Evolutionary conservation across 352 stramenopile species (phyloP).

Genomic region (Pilasporangium apinafurcum): DNA sequence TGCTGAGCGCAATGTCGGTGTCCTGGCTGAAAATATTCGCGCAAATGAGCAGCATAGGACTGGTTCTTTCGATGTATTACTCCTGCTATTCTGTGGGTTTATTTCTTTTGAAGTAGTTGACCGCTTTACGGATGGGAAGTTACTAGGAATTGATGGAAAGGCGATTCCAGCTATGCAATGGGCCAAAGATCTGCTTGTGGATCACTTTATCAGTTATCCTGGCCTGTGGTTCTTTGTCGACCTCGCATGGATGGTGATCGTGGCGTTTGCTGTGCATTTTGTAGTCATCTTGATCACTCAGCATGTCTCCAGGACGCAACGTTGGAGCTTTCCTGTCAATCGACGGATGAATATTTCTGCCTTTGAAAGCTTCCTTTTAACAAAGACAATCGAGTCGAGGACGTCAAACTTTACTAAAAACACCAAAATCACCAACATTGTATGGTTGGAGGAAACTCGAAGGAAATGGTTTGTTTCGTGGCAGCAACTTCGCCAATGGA

Average conservation of each 20-base stretch:
- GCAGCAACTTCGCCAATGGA: constrained; percentile 19
- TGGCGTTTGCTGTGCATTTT: constrained; percentile 21
- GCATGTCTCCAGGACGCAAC: constrained; percentile 28
- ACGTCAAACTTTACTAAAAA: constrained; percentile 63
- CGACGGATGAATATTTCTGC: constrained; percentile 43
- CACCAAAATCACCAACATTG: constrained; percentile 84
- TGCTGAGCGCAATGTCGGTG: constrained; percentile 56
- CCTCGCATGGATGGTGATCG: constrained; percentile 34
- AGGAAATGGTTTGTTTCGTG: neutral
- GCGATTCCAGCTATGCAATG: constrained; percentile 36
- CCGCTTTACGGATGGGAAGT: constrained; percentile 90
- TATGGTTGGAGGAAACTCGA: constrained; percentile 78
- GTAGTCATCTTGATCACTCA: constrained; percentile 31
- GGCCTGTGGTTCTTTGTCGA: constrained; percentile 49
- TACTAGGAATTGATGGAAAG: constrained; percentile 63
- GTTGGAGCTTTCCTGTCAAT: constrained; percentile 32
- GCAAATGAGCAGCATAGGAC: constrained; percentile 61
- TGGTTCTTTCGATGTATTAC: constrained; percentile 81
- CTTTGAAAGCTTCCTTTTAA: constrained; percentile 43
- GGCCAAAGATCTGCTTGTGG: constrained; percentile 37
- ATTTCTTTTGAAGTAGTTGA: constrained; percentile 94
- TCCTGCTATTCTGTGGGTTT: constrained; percentile 89
- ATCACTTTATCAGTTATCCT: constrained; percentile 28
- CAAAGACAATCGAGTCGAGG: constrained; percentile 70
- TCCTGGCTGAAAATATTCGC: constrained; percentile 48